Evolutionary conservation across 805 yeast species (phyloP).

Genomic region (Brettanomyces custersianus): DNA sequence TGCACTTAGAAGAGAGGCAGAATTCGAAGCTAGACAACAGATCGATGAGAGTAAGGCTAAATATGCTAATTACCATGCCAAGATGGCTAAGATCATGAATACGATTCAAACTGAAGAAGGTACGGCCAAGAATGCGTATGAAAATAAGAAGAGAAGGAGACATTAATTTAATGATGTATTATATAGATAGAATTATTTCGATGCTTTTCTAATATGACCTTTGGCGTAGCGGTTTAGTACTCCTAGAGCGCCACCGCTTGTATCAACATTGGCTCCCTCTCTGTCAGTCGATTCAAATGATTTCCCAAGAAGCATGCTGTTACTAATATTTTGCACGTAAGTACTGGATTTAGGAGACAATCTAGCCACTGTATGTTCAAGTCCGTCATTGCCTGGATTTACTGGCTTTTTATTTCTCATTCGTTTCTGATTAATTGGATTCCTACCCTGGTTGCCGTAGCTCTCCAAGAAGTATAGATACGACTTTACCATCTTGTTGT

Average conservation of each 20-base stretch:
- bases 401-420: not conserved
- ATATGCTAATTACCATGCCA: conserved; percentile 75
- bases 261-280: not conserved
- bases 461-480: conserved; percentile 82
- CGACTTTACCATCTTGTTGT: conserved; percentile 87
- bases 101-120: conserved; percentile 92
- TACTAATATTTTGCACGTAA: conserved; percentile 17
- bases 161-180: conserved; percentile 20
- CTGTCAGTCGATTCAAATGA: conserved; percentile 32
- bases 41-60: conserved; percentile 68
- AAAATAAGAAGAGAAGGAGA: conserved; percentile 68
- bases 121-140: conserved; percentile 87
- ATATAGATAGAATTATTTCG: too few relatives aligned
- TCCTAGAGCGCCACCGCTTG: conserved; percentile 44
- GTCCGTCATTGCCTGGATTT: too few relatives aligned
- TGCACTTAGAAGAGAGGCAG: conserved; percentile 83
- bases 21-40: conserved; percentile 79
- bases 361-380: conserved; percentile 23
- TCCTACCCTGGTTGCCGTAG: conserved; percentile 57
- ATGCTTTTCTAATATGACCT: too few relatives aligned
- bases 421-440: too few relatives aligned
- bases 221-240: conserved; percentile 77
- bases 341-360: conserved; percentile 17
- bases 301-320: conserved; percentile 32
- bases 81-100: conserved; percentile 80